Percentiles rank a stretch among this genome's conserved stretches.
Conservation (phyloP, 768 basidiomycete species). For the Imleria badia region DNA sequence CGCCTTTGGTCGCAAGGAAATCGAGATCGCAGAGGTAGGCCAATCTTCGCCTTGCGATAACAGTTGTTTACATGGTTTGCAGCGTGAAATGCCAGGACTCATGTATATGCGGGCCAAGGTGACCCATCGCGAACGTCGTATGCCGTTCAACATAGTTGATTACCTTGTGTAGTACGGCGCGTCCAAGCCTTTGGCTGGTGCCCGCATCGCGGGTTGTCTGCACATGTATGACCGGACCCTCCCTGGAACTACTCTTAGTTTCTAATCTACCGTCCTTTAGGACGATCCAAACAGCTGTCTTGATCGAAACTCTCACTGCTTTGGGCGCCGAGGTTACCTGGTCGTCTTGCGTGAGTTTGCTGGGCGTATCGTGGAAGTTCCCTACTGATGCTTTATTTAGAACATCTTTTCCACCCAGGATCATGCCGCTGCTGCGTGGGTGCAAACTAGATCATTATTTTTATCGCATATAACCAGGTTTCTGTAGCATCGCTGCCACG, state of each 20-base stretch:
- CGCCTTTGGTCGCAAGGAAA: conserved; percentile 99
- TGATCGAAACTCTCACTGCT: conserved; percentile 95
- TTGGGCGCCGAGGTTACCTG: conserved; percentile 98
- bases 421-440: conserved; percentile 95
- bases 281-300: conserved; percentile 98
- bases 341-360: conserved; percentile 86
- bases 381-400: conserved; percentile 37
- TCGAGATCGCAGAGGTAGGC: conserved; percentile 94
- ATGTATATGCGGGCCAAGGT: conserved; percentile 92
- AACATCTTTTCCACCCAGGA: conserved; percentile 99
- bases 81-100: conserved; percentile 96
- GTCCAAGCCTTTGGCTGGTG: conserved; percentile 85
- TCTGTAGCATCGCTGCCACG: conserved; percentile 85
- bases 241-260: not conserved
- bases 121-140: not conserved
- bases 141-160: conserved; percentile 13
- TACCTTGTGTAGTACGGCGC: conserved; percentile 60
- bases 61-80: conserved; percentile 12
- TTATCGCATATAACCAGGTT: not conserved
- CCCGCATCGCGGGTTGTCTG: conserved; percentile 95
- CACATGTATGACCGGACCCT: conserved; percentile 70
- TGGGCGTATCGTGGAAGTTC: not conserved
- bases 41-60: conserved; percentile 13
- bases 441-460: conserved; percentile 12
- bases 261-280: conserved; percentile 40